Evolutionary conservation across 106 monocot species (phyloP).

Genomic region (Chionographis japonica): DNA sequence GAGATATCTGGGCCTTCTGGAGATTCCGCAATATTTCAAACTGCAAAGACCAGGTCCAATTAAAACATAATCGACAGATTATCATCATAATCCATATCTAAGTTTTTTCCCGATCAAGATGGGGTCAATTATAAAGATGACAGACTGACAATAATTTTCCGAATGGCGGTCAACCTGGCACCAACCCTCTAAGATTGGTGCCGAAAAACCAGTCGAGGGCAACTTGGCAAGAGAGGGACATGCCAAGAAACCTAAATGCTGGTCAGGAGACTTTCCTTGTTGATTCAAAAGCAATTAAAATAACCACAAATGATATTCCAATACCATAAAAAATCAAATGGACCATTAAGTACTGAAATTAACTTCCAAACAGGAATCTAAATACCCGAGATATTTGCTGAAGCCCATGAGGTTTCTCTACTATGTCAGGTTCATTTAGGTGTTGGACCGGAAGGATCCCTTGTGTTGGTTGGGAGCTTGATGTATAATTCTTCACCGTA

Average conservation of each 20-base stretch:
- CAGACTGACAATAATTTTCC: too few relatives aligned
- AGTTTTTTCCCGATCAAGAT: not conserved
- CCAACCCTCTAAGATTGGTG: too few relatives aligned
- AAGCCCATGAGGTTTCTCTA: constrained; percentile 54
- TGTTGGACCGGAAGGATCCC: constrained; percentile 29
- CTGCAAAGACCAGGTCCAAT: constrained; percentile 34
- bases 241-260: too few relatives aligned
- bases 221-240: too few relatives aligned
- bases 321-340: not conserved
- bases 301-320: too few relatives aligned
- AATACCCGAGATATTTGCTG: constrained; percentile 75
- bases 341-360: not conserved
- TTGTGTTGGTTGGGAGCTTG: constrained; percentile 18
- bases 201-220: too few relatives aligned
- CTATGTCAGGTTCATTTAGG: constrained; percentile 54
- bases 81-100: not conserved
- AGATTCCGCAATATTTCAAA: constrained; percentile 86
- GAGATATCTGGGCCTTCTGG: constrained; percentile 42
- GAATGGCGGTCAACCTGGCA: too few relatives aligned
- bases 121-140: too few relatives aligned
- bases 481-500: constrained; percentile 23
- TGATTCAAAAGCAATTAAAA: too few relatives aligned
- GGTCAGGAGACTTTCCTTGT: too few relatives aligned
- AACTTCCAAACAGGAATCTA: not conserved
- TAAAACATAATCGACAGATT: not conserved